Base-by-base conservation (phyloP, 345 rosid species). In the Schrenkiella parvula region DNA sequence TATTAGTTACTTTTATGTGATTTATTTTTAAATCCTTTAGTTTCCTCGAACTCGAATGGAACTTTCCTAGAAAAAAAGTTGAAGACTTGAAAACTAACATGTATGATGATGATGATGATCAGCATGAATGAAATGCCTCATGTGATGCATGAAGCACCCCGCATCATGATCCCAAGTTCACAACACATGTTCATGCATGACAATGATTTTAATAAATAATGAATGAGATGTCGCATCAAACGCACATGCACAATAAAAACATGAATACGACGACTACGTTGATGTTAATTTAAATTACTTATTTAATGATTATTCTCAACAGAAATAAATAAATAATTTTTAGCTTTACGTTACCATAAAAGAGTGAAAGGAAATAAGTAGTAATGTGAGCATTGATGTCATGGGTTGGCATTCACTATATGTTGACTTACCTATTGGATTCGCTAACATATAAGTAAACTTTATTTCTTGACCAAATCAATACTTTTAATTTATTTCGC, bases 181-280 rank as follows among this genome's bases (percentile, higher is more conserved):
- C 73, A 31, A 23, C 51, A 75, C 68, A 68, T 75, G 79, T 31
- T 61, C 31, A 68, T 68, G 70, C 71, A 76, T 61, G 53, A 69
- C 28, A 21, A 37, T 35, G 29, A 31, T 13, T 35, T 58, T 28
- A 35, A 53, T 25, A 14, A 39, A 35, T 55, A 70, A 2, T 63
- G 54, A 63, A 76, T 63, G 79, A 37, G n/a, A 63, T 69, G 79
- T 76, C 75, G 73, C 75, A 70, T 76, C 79, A 53, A 70, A 63
- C 64, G 79, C 79, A 76, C 79, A 76, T 76, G 75, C 66, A 55
- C 37, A 70, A 70, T 70, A 51, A 76, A 76, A 76, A 69, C 71
- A 54, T 21, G 75, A 76, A 70, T 76, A 44, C 79, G 71, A 76
- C 79, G 70, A 63, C 70, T 41, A 74, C 29, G 8, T 26, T 73